Conservation (phyloP, 2,329 filamentous ascomycete genomes). For the Ophiostoma himal-ulmi region DNA sequence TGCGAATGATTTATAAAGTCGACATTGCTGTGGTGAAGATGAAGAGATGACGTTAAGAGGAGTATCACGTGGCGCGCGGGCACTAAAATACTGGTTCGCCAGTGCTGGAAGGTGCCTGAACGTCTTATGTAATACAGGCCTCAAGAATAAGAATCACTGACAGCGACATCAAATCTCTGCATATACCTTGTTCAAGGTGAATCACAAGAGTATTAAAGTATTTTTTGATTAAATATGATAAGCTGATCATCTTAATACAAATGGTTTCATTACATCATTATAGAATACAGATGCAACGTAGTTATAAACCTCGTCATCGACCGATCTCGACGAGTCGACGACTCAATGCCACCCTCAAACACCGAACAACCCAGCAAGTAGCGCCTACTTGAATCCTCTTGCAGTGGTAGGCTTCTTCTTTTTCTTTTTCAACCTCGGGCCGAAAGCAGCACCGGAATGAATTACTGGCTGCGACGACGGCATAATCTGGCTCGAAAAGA, state of each 20-base stretch:
- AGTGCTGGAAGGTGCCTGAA: neutral
- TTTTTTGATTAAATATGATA: neutral
- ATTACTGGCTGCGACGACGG: slow-evolving; percentile 22
- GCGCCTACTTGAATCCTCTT: slow-evolving; percentile 36
- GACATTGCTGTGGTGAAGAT: neutral
- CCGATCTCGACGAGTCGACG: neutral
- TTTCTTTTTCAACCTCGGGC: slow-evolving; percentile 35
- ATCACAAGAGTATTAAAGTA: neutral
- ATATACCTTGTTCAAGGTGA: neutral
- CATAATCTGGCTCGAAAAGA: slow-evolving; percentile 22
- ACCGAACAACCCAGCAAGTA: neutral
- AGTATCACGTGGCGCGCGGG: neutral
- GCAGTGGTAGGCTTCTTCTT: slow-evolving; percentile 42
- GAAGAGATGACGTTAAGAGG: neutral
- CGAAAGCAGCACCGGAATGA: slow-evolving; percentile 10
- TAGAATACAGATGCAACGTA: neutral
- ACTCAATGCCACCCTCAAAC: neutral
- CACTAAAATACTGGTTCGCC: neutral
- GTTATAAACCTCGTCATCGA: neutral
- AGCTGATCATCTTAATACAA: neutral
- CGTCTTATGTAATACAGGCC: neutral
- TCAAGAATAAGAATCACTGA: neutral
- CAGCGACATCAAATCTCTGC: neutral
- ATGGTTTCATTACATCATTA: neutral
- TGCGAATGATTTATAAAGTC: neutral